Evolutionary conservation across 2,329 filamentous ascomycete genomes (phyloP).

Genomic region (Elsinoe arachidis): DNA sequence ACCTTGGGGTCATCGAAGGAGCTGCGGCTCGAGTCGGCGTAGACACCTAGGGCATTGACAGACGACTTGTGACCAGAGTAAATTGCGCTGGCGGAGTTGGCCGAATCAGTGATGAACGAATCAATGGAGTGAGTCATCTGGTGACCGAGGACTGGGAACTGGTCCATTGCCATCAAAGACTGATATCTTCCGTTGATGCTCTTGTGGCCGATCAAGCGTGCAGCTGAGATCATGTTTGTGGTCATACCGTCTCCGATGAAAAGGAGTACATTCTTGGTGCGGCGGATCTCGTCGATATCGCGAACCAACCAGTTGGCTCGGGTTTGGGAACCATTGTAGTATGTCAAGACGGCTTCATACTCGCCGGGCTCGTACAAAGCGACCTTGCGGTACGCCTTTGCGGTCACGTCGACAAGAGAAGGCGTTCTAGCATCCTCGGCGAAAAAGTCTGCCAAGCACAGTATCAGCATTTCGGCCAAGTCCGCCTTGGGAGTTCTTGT

Average conservation of each 20-base stretch:
- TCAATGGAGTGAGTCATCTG: constrained; percentile 85
- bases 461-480: constrained; percentile 6
- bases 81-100: constrained; percentile 73
- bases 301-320: constrained; percentile 70
- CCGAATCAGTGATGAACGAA: constrained; percentile 76
- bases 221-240: constrained; percentile 40
- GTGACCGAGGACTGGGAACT: constrained; percentile 75
- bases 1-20: constrained; percentile 78
- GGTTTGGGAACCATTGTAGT: constrained; percentile 65
- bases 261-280: constrained; percentile 75
- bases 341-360: constrained; percentile 66
- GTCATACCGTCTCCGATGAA: constrained; percentile 57
- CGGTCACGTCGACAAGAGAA: constrained; percentile 68
- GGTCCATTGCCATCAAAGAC: constrained; percentile 60
- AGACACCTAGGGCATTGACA: constrained; percentile 74
- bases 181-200: constrained; percentile 79
- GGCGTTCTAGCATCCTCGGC: constrained; percentile 61
- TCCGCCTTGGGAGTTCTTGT: not conserved
- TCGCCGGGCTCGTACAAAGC: constrained; percentile 70
- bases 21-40: constrained; percentile 65
- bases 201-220: constrained; percentile 72
- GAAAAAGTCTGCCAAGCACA: constrained; percentile 51
- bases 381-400: constrained; percentile 68
- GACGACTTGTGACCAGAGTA: constrained; percentile 79
- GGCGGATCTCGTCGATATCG: constrained; percentile 58